Evolutionary conservation across 768 basidiomycete genomes (phyloP).

Genomic region (Leucosporidium scottii): DNA sequence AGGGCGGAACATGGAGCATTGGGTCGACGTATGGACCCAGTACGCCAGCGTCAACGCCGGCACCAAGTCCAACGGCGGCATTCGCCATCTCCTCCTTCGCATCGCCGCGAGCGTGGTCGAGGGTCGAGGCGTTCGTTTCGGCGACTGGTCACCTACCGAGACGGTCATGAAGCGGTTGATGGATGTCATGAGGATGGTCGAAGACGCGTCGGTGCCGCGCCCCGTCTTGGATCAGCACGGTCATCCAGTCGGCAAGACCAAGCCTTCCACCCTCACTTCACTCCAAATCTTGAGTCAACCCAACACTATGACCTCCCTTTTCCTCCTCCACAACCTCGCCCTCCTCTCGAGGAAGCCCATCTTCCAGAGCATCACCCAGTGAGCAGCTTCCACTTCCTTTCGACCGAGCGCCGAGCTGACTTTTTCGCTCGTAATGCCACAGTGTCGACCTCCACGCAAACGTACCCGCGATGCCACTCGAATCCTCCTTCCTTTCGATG

Average conservation of each 20-base stretch:
- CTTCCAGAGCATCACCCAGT: slow-evolving; percentile 2
- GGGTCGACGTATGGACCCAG: neutral
- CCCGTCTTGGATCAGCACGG: neutral
- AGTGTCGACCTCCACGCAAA: neutral
- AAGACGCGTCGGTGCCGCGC: neutral
- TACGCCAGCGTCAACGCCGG: slow-evolving; percentile 8
- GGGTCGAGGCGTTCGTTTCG: neutral
- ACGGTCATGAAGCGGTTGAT: too few species aligned
- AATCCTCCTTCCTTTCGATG: neutral
- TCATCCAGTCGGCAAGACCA: neutral
- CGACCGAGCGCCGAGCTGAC: too few species aligned
- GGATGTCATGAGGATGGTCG: neutral
- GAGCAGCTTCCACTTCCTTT: neutral
- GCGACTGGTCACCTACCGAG: neutral
- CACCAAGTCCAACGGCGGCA: slow-evolving; percentile 5
- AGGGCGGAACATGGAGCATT: neutral
- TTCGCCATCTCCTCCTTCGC: neutral
- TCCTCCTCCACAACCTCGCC: neutral
- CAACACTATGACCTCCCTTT: neutral
- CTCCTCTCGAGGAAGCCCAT: fast-evolving
- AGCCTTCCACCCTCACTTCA: neutral
- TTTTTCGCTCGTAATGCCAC: neutral
- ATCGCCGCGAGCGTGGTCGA: neutral
- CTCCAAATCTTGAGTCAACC: neutral
- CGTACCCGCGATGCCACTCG: neutral